phyloP scores from a whole-genome alignment of 352 stramenopile species.

The Phytophthora rubi region DNA sequence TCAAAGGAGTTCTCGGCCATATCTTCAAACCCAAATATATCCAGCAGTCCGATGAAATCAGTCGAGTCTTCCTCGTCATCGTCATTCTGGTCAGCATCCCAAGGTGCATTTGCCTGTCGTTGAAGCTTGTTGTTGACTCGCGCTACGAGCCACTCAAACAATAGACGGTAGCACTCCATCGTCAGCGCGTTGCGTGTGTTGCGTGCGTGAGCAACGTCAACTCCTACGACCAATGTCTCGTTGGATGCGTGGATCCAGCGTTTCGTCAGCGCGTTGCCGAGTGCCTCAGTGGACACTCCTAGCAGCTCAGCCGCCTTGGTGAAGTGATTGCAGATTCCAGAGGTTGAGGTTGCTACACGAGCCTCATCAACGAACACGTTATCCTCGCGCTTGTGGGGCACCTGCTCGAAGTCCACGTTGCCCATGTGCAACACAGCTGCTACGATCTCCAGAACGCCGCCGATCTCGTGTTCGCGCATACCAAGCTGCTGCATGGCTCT shows the following conservation, averaged over 20 bases:
- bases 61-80: constrained; percentile 21
- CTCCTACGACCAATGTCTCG: constrained; percentile 74
- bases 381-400: constrained; percentile 34
- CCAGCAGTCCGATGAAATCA: constrained; percentile 82
- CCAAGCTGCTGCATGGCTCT: constrained; percentile 84
- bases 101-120: constrained; percentile 15
- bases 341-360: constrained; percentile 18
- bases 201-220: constrained; percentile 68
- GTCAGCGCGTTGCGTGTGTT: constrained; percentile 90
- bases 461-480: constrained; percentile 62
- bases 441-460: constrained; percentile 76
- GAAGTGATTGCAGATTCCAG: constrained; percentile 45
- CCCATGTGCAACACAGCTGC: constrained; percentile 88
- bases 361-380: constrained; percentile 42
- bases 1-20: constrained; percentile 89
- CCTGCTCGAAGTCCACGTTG: constrained; percentile 78
- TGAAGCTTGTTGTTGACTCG: constrained; percentile 91
- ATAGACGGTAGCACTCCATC: constrained; percentile 92
- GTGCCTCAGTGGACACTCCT: constrained; percentile 55
- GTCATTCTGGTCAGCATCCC: constrained; percentile 21
- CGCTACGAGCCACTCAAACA: constrained; percentile 96
- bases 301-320: constrained; percentile 61
- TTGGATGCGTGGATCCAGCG: constrained; percentile 67
- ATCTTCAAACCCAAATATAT: constrained; percentile 92
- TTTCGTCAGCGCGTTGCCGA: constrained; percentile 71